These are phyloP conservation scores for Podospora fimiseda DNA, from an alignment of 495 filamentous ascomycete species.

Conservation along the genomic window DNA sequence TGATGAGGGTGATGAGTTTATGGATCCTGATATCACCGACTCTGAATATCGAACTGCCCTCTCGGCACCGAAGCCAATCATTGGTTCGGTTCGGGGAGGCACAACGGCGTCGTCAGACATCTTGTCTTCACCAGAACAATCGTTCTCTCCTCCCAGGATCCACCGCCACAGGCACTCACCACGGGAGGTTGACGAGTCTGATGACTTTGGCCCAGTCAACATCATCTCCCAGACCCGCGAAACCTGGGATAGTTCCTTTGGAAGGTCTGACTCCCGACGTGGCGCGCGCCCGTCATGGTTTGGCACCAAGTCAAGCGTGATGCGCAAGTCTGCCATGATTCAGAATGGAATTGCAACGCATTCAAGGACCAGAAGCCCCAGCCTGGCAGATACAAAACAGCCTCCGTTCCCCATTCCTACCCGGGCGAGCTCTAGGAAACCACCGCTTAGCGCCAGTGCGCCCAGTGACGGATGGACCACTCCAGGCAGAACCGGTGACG, in stretches of 20 bases:
- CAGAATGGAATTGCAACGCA: conserved; percentile 71
- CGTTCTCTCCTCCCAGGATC: conserved; percentile 16
- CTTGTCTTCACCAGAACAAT: conserved; percentile 29
- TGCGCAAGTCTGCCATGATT: conserved; percentile 62
- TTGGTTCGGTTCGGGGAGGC: conserved; percentile 22
- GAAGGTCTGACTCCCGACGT: conserved; percentile 27
- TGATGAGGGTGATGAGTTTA: conserved; percentile 52
- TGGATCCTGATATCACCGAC: conserved; percentile 57
- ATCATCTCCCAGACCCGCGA: conserved; percentile 19
- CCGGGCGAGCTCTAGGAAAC: conserved; percentile 76
- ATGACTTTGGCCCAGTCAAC: conserved; percentile 24
- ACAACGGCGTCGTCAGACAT: conserved; percentile 32
- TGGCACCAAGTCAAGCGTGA: conserved; percentile 35
- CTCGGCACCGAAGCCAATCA: conserved; percentile 51
- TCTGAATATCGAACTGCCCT: conserved; percentile 58
- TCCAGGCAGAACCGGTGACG: conserved; percentile 52
- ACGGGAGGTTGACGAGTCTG: conserved; percentile 19
- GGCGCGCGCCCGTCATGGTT: conserved; percentile 26
- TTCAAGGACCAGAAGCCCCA: conserved; percentile 67
- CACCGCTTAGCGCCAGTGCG: conserved; percentile 57
- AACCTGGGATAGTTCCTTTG: conserved; percentile 24
- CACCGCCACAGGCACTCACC: conserved; percentile 18
- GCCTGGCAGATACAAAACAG: conserved; percentile 54
- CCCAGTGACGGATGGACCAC: conserved; percentile 71
- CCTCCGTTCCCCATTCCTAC: conserved; percentile 90